Evolutionary conservation across 192 early-diverging fungal species (phyloP).

Genomic region (Lobosporangium transversale): DNA sequence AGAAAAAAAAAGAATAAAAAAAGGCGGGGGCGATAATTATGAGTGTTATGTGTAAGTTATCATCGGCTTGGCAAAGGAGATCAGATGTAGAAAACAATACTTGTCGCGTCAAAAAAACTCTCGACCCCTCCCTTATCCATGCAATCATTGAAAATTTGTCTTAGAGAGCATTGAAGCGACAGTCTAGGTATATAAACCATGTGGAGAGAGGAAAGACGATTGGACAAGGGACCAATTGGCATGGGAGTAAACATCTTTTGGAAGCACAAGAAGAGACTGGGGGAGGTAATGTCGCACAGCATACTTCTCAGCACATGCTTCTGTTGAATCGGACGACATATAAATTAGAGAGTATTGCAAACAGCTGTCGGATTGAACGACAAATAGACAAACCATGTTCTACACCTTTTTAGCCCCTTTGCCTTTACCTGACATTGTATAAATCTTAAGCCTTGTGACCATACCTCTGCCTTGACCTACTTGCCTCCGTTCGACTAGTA

Average conservation of each 20-base stretch:
- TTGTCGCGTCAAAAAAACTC: not conserved
- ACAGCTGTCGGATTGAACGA: no score
- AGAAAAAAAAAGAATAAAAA: no score
- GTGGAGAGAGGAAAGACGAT: not conserved
- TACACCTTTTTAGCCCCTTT: not conserved
- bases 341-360: no score
- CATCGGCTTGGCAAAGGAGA: not conserved
- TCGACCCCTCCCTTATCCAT: not conserved
- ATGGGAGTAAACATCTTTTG: not conserved
- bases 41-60: no score
- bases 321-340: conserved; percentile 1
- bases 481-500: not conserved
- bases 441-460: not conserved
- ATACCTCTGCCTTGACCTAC: conserved; percentile 2
- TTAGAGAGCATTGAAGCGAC: not conserved
- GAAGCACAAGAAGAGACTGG: not conserved
- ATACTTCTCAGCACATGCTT: not conserved
- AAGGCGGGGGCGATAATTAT: no score
- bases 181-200: not conserved
- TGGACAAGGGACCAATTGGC: not conserved
- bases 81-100: not conserved
- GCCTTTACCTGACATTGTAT: not conserved
- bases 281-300: conserved; percentile 1
- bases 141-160: not conserved
- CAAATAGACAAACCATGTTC: no score